Evolutionary conservation across 202 grass and related monocot species (phyloP), one percentile per base, ranked within the genome.

Genomic region (Eragrostis tef): DNA sequence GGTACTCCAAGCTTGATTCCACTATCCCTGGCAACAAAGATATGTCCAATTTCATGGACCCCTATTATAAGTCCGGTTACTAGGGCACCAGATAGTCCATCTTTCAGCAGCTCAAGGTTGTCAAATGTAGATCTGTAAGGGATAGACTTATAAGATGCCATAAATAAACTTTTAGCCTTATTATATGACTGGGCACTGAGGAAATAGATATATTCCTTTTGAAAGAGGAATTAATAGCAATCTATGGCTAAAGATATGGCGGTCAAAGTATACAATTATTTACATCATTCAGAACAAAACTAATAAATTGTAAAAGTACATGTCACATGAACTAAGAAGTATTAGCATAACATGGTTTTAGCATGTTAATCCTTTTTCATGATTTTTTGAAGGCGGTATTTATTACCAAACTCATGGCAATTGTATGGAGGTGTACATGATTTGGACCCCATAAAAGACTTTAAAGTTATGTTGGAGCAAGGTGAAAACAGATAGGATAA

Each of bases 1-100:
- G 96, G 96, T 48, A 99, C 87, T 41, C 85, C 89, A 48, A 99
- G 85, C 93, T 99, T 99, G 87, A 96, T 93, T 20, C 93, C 87
- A 46, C 66, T 90, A 78, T 93, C 85, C 85, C 58, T 93, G 60
- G 96, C 93, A 84, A 87, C 85, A 70, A 91, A 79, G 79, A 99
- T 88, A 72, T 99, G 93, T 4, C 87, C 92, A 86, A 99, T 85
- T 88, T 99, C 96, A 93, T 99, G 96, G 59, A 90, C 77, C 9
- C 79, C 88, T 69, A 99, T 67, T 89, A 99, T 85, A 47, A 91
- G 75, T 54, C 85, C 90, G 16, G 90, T 99, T 75, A 93, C 87
- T 39, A 99, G 41, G 42, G 96, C 90, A 39, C 96, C 93, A 24
- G 80, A 79, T 68, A 99, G 51, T 62, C 93, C 96, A 79, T 93